Conservation (phyloP, 768 basidiomycete species). For the Aureoboletus auriporus region DNA sequence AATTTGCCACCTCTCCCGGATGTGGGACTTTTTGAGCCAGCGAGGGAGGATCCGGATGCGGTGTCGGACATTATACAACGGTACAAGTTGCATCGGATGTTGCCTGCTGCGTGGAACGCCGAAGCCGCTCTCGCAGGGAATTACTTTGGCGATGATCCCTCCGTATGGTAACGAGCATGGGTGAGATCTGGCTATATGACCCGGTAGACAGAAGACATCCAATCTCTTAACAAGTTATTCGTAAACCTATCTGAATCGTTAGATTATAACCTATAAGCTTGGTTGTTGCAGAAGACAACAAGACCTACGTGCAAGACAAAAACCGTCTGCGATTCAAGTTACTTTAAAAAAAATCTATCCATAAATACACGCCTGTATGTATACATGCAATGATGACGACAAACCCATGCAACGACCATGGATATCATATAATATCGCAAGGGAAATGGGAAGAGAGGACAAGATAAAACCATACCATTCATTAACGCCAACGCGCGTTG, state of each 20-base stretch:
- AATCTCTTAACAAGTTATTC: too few species aligned
- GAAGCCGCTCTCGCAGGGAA: constrained; percentile 53
- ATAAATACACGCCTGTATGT: constrained; percentile 20
- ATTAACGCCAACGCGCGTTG: neutral
- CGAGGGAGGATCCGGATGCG: constrained; percentile 37
- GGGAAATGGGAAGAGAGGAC: neutral
- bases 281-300: too few species aligned
- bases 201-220: too few species aligned
- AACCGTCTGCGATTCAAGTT: neutral
- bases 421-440: constrained; percentile 7
- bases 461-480: constrained; percentile 7
- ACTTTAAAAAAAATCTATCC: constrained; percentile 6
- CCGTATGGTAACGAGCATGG: constrained; percentile 9
- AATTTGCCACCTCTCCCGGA: constrained; percentile 64
- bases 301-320: too few species aligned
- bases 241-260: too few species aligned
- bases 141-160: constrained; percentile 65
- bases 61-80: constrained; percentile 46
- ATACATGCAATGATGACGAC: constrained; percentile 11
- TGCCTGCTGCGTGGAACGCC: constrained; percentile 39
- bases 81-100: constrained; percentile 45
- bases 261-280: too few species aligned
- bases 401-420: neutral
- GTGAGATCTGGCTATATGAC: too few species aligned
- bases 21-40: constrained; percentile 29